These are phyloP conservation scores for Lactifluus subvellereus DNA, from an alignment of 768 basidiomycete genomes.

Conservation along the genomic window DNA sequence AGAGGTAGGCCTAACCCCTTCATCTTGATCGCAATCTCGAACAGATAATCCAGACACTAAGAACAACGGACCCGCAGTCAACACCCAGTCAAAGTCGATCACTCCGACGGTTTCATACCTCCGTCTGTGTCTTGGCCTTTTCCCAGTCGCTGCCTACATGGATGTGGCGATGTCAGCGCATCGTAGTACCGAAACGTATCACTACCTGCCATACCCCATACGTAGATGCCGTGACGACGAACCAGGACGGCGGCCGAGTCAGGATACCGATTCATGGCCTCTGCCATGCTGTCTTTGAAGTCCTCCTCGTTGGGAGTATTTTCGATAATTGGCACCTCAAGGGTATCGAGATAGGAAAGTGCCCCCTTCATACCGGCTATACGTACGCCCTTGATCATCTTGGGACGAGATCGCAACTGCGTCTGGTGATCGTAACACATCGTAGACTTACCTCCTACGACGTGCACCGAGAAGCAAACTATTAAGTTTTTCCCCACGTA, in stretches of 20 bases:
- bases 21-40: constrained; percentile 85
- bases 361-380: constrained; percentile 69
- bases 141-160: constrained; percentile 65
- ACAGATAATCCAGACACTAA: constrained; percentile 85
- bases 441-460: constrained; percentile 3
- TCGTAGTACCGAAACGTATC: constrained; percentile 7
- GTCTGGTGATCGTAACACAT: neutral
- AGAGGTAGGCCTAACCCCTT: constrained; percentile 55
- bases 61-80: neutral
- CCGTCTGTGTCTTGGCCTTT: constrained; percentile 84
- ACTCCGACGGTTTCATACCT: constrained; percentile 39
- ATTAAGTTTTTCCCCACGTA: neutral
- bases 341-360: constrained; percentile 77
- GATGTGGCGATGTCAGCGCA: neutral
- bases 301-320: constrained; percentile 91
- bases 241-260: constrained; percentile 75
- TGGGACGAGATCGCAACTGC: neutral
- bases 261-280: constrained; percentile 74
- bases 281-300: constrained; percentile 81
- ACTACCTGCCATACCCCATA: constrained; percentile 58
- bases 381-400: constrained; percentile 93
- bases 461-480: neutral
- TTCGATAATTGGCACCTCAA: constrained; percentile 83
- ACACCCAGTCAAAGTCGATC: neutral
- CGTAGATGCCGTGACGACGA: constrained; percentile 74